Evolutionary conservation across 805 yeast species (phyloP).

Genomic region (Candida bentonensis): DNA sequence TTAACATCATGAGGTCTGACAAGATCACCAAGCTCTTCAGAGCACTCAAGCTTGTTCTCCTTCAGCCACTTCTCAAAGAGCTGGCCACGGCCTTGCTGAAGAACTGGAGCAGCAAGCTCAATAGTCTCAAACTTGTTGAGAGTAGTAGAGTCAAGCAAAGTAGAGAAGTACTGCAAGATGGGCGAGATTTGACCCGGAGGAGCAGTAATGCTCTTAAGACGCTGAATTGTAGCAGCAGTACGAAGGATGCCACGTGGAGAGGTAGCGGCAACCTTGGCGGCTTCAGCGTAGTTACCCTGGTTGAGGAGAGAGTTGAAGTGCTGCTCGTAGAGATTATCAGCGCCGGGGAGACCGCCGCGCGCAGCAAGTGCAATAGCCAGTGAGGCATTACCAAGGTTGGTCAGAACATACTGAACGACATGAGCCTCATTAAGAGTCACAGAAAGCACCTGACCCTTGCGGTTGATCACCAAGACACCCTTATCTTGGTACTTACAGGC

Average conservation of each 20-base stretch:
- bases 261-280: constrained; percentile 95
- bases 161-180: constrained; percentile 80
- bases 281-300: constrained; percentile 77
- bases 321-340: constrained; percentile 79
- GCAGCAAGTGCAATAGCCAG: constrained; percentile 82
- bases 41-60: constrained; percentile 84
- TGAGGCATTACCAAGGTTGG: constrained; percentile 71
- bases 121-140: constrained; percentile 86
- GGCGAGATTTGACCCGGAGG: constrained; percentile 94
- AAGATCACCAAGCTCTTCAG: constrained; percentile 96
- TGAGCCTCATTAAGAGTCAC: constrained; percentile 78
- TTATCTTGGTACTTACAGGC: constrained; percentile 58
- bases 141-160: constrained; percentile 81
- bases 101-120: constrained; percentile 88
- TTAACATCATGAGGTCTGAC: constrained; percentile 79
- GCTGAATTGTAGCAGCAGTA: constrained; percentile 87
- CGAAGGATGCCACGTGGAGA: constrained; percentile 69
- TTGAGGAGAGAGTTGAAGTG: constrained; percentile 78
- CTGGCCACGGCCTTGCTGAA: constrained; percentile 89
- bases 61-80: constrained; percentile 91
- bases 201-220: constrained; percentile 78
- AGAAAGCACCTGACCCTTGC: constrained; percentile 87
- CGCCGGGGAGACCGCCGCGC: constrained; percentile 95
- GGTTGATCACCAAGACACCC: constrained; percentile 88
- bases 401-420: constrained; percentile 78